Percentiles rank a stretch among this genome's conserved stretches.
These are phyloP conservation scores for Epichloe festucae DNA, from an alignment of 2,329 filamentous ascomycete genomes.

Conservation along the genomic window DNA sequence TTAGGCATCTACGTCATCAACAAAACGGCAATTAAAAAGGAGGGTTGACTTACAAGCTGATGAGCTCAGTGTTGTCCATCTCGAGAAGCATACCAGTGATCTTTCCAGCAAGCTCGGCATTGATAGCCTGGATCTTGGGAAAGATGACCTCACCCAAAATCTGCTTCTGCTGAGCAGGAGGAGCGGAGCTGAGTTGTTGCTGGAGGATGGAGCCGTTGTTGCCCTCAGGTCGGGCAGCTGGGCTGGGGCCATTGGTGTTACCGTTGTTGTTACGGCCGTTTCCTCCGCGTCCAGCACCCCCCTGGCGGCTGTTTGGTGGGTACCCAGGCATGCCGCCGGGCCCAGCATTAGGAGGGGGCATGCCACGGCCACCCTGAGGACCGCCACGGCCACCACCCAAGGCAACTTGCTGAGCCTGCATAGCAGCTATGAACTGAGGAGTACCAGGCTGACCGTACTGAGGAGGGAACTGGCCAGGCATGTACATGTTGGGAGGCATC, in stretches of 20 bases:
- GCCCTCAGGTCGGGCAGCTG: conserved; percentile 32
- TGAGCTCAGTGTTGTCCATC: conserved; percentile 93
- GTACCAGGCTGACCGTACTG: conserved; percentile 69
- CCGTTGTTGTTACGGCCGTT: conserved; percentile 15
- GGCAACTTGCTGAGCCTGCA: conserved; percentile 56
- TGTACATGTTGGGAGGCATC: conserved; percentile 76
- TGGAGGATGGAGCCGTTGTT: conserved; percentile 32
- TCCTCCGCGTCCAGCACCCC: conserved; percentile 35
- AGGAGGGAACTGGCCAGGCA: conserved; percentile 69
- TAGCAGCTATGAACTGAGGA: conserved; percentile 69
- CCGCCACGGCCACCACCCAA: conserved; percentile 49
- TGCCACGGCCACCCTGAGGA: conserved; percentile 56
- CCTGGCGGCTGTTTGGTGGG: conserved; percentile 42
- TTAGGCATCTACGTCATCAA: background rate
- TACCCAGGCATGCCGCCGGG: conserved; percentile 40
- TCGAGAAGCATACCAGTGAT: conserved; percentile 99
- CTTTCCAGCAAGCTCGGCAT: conserved; percentile 94
- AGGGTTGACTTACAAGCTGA: conserved; percentile 70
- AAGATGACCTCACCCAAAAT: conserved; percentile 95
- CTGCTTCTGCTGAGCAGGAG: conserved; percentile 85
- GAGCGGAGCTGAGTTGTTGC: conserved; percentile 41
- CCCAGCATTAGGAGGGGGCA: conserved; percentile 54
- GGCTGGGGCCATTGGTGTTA: conserved; percentile 31
- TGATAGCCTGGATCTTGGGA: conserved; percentile 92
- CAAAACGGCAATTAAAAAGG: background rate